Percentiles rank a stretch among this genome's conserved stretches.
These are phyloP conservation scores for Spatholobus suberectus DNA, from an alignment of 306 rosid species.

Conservation along the genomic window DNA sequence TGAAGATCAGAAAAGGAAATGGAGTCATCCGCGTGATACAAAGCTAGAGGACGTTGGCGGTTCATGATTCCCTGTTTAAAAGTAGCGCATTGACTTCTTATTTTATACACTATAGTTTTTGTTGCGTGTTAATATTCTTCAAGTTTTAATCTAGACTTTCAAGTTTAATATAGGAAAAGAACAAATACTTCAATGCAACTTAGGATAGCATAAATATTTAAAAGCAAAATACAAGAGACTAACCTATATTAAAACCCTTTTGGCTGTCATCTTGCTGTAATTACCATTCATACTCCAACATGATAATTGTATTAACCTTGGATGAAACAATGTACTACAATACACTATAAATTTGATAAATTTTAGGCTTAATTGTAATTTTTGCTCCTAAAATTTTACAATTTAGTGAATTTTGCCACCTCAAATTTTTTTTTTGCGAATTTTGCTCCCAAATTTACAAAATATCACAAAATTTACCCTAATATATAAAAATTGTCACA, in stretches of 20 bases:
- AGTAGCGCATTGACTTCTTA: neutral
- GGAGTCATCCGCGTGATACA: conserved; percentile 52
- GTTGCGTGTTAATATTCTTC: conserved; percentile 40
- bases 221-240: conserved; percentile 6
- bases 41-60: conserved; percentile 10
- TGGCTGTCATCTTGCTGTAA: conserved; percentile 5
- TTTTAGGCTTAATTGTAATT: too few relatives aligned
- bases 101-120: conserved; percentile 20
- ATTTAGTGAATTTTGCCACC: too few relatives aligned
- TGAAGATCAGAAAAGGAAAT: conserved; percentile 61
- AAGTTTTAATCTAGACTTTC: conserved; percentile 21
- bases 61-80: conserved; percentile 27
- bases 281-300: neutral
- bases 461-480: too few relatives aligned
- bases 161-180: conserved; percentile 17
- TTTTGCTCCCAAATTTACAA: too few relatives aligned
- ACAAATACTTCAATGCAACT: neutral
- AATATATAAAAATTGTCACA: too few relatives aligned
- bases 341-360: neutral
- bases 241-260: neutral
- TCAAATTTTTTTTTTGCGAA: too few relatives aligned
- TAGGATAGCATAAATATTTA: conserved; percentile 13
- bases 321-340: neutral
- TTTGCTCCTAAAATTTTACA: too few relatives aligned
- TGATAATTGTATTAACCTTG: neutral